phyloP scores from a whole-genome alignment of 441 rosid species.

The Macaranga tanarius region DNA sequence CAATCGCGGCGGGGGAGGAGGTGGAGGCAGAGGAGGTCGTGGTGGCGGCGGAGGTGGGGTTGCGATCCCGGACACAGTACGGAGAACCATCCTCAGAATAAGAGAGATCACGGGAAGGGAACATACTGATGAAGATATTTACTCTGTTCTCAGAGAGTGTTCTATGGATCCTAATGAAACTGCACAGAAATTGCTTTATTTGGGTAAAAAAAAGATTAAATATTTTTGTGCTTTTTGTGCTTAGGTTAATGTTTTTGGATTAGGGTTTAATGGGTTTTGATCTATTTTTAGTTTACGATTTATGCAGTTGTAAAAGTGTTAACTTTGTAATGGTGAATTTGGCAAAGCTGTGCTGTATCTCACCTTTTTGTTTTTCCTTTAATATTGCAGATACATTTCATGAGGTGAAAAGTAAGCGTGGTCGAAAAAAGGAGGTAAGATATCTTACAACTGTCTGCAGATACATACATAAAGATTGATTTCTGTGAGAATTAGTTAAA shows the following conservation, averaged over 20 bases:
- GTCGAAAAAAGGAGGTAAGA: constrained; percentile 67
- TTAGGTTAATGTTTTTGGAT: not conserved
- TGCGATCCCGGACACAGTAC: constrained; percentile 49
- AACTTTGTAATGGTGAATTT: not conserved
- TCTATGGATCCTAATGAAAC: constrained; percentile 81
- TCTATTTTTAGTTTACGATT: not conserved
- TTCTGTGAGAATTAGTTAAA: not conserved
- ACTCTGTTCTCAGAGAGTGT: constrained; percentile 62
- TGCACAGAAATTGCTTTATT: constrained; percentile 64
- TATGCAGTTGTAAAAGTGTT: constrained; percentile 3
- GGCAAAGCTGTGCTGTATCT: no score
- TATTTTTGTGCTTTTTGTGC: constrained; percentile 4
- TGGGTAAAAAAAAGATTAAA: constrained; percentile 40
- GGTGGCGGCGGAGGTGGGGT: constrained; percentile 29
- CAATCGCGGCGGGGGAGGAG: constrained; percentile 29
- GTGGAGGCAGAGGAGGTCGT: not conserved
- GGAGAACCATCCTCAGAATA: constrained; percentile 50
- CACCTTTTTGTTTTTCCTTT: not conserved
- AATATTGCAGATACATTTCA: constrained; percentile 83
- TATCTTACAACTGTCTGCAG: constrained; percentile 6
- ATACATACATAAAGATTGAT: no score
- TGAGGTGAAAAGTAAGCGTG: constrained; percentile 70
- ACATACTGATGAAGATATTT: constrained; percentile 83
- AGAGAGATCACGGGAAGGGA: constrained; percentile 78
- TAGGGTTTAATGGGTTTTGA: constrained; percentile 15